Evolutionary conservation across 73 alveolate genomes (phyloP), one percentile per base, ranked within the genome.

Genomic region (Paramecium primaurelia): DNA sequence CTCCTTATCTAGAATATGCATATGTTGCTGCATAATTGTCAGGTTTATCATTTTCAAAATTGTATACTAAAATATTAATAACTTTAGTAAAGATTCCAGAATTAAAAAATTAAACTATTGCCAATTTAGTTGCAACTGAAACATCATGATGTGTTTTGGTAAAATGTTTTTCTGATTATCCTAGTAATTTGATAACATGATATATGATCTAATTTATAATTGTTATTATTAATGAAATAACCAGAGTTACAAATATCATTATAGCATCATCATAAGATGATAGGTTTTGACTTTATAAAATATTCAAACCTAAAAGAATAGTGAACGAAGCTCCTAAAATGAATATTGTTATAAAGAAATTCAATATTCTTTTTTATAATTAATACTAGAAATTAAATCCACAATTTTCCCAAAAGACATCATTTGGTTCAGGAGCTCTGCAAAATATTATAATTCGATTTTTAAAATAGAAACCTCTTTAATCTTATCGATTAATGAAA

Each of bases 401-500:
- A 42, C 47, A 47, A 80, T 80, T 80, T 80, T 80, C 91, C 91
- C 91, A 80, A 42, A 80, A 26, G 3, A 80, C 91, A 80, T 80
- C 91, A 32, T 44, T 44, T 6, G 91, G 91, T 18, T 80, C 91
- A 8, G 91, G 91, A 10, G 91, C 91, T 44, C 91, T 40, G 1
- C 47, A 75, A 22, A 75, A 16, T 36, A 22, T 34, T 8, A 75
- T 75, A 10, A 75, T 38, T 38, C 60, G 0, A 37, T 75, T 75
- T 42, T 75, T 75, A 75, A 75, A 75, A n/a, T 75, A 75, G 25
- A 75, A 75, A 4, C 60, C 58, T 8, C 60, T 42, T 12, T 75
- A 18, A 54, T 54, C 88, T 25, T 75, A 10, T 75, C 38, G 38
- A 38, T 75, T 11, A 0, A 36, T 42, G 18, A 26, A 75, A 8